Evolutionary conservation across 169 alveolate genomes (phyloP).

Genomic region (Plasmodium fragile): DNA sequence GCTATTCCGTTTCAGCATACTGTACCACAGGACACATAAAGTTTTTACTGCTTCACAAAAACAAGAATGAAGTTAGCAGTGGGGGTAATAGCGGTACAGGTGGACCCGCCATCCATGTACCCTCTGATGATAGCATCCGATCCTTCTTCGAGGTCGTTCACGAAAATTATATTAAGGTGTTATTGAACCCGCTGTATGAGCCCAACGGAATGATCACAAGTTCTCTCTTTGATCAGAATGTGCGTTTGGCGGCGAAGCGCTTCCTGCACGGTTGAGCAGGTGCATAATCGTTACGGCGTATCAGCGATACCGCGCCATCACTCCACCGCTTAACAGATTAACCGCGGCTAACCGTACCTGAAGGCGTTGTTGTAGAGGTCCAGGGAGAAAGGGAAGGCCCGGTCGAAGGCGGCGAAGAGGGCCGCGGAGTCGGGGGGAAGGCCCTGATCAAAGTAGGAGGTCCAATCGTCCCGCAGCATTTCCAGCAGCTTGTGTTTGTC

Average conservation of each 20-base stretch:
- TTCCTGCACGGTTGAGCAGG: slow-evolving; percentile 24
- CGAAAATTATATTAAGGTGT: slow-evolving; percentile 87
- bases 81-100: slow-evolving; percentile 28
- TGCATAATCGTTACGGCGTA: neutral
- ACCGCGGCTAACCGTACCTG: neutral
- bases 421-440: neutral
- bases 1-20: slow-evolving; percentile 90
- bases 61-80: slow-evolving; percentile 41
- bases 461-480: slow-evolving; percentile 29
- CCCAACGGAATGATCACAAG: slow-evolving; percentile 81
- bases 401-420: slow-evolving; percentile 10
- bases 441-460: neutral
- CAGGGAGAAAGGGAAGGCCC: slow-evolving; percentile 20
- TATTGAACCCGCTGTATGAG: slow-evolving; percentile 83
- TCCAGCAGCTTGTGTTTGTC: slow-evolving; percentile 29
- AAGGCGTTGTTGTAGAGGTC: slow-evolving; percentile 31
- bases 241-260: slow-evolving; percentile 52
- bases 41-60: slow-evolving; percentile 87
- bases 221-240: slow-evolving; percentile 75
- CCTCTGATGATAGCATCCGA: slow-evolving; percentile 86
- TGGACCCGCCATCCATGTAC: slow-evolving; percentile 47
- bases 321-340: neutral
- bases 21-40: slow-evolving; percentile 89
- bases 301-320: neutral
- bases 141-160: slow-evolving; percentile 88